Evolutionary conservation across 202 grass and related monocot species (phyloP).

Genomic region (Elaeis oleifera): DNA sequence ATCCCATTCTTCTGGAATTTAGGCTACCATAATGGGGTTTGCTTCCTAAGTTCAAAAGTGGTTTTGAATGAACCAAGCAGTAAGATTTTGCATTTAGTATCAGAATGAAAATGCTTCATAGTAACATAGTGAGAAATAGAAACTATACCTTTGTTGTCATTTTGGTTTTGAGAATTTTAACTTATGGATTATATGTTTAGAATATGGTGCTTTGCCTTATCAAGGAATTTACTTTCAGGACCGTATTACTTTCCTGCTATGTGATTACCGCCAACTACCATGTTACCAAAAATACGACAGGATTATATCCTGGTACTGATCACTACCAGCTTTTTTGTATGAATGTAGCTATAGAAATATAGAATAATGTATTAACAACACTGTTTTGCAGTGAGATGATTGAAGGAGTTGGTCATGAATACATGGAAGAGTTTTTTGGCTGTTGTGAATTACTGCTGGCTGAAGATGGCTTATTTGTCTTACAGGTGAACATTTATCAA

Average conservation of each 20-base stretch:
- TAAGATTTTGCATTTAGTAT: too few species aligned
- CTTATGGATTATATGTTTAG: too few species aligned
- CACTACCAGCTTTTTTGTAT: too few species aligned
- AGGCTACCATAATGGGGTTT: too few species aligned
- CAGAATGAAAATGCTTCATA: too few species aligned
- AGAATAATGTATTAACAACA: not conserved
- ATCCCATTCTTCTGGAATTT: too few species aligned
- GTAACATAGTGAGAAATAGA: too few species aligned
- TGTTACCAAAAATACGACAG: slow-evolving; percentile 51
- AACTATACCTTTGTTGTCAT: too few species aligned
- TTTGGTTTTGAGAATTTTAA: too few species aligned
- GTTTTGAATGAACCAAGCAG: too few species aligned
- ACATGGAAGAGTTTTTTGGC: slow-evolving; percentile 64
- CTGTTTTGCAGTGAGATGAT: slow-evolving; percentile 62
- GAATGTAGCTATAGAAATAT: not conserved
- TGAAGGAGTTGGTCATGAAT: slow-evolving; percentile 84
- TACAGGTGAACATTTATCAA: slow-evolving; percentile 40
- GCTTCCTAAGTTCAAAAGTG: too few species aligned
- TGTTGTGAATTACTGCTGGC: slow-evolving; percentile 65
- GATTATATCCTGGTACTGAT: slow-evolving; percentile 75
- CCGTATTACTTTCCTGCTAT: slow-evolving; percentile 56
- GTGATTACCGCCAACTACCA: slow-evolving; percentile 72
- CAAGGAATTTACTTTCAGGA: slow-evolving; percentile 27
- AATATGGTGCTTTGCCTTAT: too few species aligned
- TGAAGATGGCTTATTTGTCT: slow-evolving; percentile 58